Percentiles rank a stretch among this genome's conserved stretches.
Evolutionary conservation across 2,329 filamentous ascomycete species (phyloP).

Genomic region (Aquanectria penicillioides): DNA sequence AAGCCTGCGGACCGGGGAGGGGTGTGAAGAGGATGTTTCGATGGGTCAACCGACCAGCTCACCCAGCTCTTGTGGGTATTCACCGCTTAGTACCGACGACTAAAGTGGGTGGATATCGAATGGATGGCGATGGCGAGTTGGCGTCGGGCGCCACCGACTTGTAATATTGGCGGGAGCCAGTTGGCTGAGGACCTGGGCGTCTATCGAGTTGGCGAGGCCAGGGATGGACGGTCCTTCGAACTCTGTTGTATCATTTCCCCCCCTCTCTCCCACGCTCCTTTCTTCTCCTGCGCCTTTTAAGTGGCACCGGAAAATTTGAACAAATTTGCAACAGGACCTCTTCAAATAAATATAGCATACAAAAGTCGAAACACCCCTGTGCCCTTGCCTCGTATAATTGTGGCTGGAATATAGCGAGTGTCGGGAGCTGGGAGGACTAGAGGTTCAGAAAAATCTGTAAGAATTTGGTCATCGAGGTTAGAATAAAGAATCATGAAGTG

Average conservation of each 20-base stretch:
- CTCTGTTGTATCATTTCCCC: not conserved
- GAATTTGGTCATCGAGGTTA: not conserved
- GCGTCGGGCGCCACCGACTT: conserved; percentile 36
- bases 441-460: conserved; percentile 6
- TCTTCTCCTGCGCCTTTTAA: conserved; percentile 15
- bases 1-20: conserved; percentile 35
- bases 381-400: too few species aligned
- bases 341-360: too few species aligned
- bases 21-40: conserved; percentile 36
- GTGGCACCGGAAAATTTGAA: conserved; percentile 15
- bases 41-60: conserved; percentile 35
- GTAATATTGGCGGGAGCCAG: conserved; percentile 35
- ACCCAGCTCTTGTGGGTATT: conserved; percentile 34
- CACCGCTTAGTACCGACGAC: conserved; percentile 36
- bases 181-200: conserved; percentile 28
- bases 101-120: conserved; percentile 37
- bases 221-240: conserved; percentile 28
- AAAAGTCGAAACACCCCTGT: too few species aligned
- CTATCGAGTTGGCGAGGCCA: conserved; percentile 32
- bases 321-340: conserved; percentile 21
- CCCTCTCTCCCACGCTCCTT: conserved; percentile 4
- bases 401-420: not conserved
- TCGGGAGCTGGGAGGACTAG: not conserved
- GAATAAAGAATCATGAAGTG: too few species aligned
- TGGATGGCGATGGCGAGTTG: conserved; percentile 38